Base-by-base conservation (phyloP, 169 alveolate species). In the Plasmodium coatneyi region DNA sequence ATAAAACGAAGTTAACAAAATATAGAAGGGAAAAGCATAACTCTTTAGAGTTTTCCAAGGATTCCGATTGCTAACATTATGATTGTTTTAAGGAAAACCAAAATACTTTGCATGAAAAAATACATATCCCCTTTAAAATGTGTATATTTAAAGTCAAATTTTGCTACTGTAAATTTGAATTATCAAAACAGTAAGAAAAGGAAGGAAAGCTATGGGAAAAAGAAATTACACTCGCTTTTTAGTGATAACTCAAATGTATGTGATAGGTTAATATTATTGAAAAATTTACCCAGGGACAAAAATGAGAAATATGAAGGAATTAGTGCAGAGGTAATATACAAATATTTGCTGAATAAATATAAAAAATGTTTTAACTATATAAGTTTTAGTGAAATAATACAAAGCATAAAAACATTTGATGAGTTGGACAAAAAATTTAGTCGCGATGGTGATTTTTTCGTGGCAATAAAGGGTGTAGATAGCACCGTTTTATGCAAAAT, bases 351-450 rank as follows among this genome's bases (percentile, higher is more conserved):
- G 22, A 76, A 54, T 74, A 80, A 86, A 86, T 86, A 74, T 56
- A 86, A 86, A 30, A 72, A 86, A 86, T 76, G 86, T 79, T 86
- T 86, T 72, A 78, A 86, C 80, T 86, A 46, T 76, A 46, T 86
- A 52, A 49, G 86, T 52, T 76, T 86, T 41, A 70, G 81, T 43
- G 86, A 60, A 28, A 41, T 76, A 49, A 25, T 86, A 49, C 86
- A 86, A 86, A 86, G 86, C 80, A 78, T 86, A 36, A 74, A 86
- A 76, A 74, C 66, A 70, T 76, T 86, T 86, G 86, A 46, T 54
- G 86, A 86, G 76, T 74, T 86, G 56, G 86, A 86, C 16, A 74
- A 76, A 76, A 72, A 39, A 6, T 71, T 83, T 83, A 74, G 80
- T 34, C 60, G 79, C 66, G 90, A 54, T 56, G 56, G 30, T 56